Base-by-base conservation (phyloP, 176 grass and related monocot species). In the Triticum turgidum region DNA sequence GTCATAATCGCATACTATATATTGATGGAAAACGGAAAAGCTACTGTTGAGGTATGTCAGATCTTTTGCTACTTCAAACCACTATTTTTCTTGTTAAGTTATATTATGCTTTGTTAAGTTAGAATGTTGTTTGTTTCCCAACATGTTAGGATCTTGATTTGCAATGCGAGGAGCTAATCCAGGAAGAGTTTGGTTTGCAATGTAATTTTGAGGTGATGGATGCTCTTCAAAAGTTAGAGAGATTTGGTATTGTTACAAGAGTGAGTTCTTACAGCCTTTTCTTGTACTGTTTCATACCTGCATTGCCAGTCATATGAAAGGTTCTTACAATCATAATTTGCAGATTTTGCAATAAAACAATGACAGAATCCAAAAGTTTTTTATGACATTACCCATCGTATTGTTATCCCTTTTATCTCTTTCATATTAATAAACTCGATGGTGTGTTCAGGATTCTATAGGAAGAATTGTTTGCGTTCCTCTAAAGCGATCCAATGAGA, bases 1-100 rank as follows among this genome's bases (percentile, higher is more conserved):
- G 92, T 98, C 82, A 98, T 98, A 89, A 86, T 98, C 86, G 93
- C 94, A 61, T 98, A 96, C 80, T 99, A 94, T 85, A 96, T 99
- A 90, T 86, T 99, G 82, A 99, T 99, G 97, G 97, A 99, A 85
- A 93, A 99, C 78, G 97, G 97, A 82, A 99, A 99, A 80, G 82
- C 94, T 11, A 99, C 97, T 64, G 41, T 83, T 82, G 84, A 92
- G 89, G 97, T 98, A 84, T n/a, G 75, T 24, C 7, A 22, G 9
- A 18, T 86, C 7, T 41, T 41, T 22, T 41, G 24, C 24, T 58
- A 45, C 73, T 65, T 76, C 8, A 33, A 61, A 79, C 18, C 0
- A 6, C 1, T 80, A 37, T 73, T 58, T 44, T 75, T 12, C 54
- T 78, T 58, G 15, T 84, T 35, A 44, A 58, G 14, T 68, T 74